phyloP scores from a whole-genome alignment of 2,329 filamentous ascomycete species.

The Metarhizium rileyi region DNA sequence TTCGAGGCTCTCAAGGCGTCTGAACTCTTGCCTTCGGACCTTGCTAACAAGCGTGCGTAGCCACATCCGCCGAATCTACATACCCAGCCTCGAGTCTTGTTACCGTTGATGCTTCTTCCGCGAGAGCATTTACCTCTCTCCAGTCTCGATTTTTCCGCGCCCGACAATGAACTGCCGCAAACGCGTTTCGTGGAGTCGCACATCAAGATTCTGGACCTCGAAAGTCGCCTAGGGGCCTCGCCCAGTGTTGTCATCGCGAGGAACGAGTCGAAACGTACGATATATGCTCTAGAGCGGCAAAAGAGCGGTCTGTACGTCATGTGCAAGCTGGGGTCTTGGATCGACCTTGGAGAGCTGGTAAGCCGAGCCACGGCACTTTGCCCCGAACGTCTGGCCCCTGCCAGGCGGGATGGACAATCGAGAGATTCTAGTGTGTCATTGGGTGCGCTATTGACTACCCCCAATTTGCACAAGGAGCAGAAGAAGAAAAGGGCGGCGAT shows the following conservation, averaged over 20 bases:
- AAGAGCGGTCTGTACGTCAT: conserved; percentile 51
- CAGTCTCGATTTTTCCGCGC: conserved; percentile 46
- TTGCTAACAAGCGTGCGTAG: conserved; percentile 25
- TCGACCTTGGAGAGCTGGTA: conserved; percentile 46
- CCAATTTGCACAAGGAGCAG: conserved; percentile 36
- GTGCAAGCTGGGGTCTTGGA: conserved; percentile 59
- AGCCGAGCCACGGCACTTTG: conserved; percentile 34
- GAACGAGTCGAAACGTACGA: conserved; percentile 40
- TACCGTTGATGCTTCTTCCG: conserved; percentile 52
- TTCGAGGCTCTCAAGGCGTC: conserved; percentile 15
- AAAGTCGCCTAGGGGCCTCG: conserved; percentile 45
- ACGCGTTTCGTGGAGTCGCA: conserved; percentile 51
- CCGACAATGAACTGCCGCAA: conserved; percentile 38
- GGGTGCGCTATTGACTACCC: conserved; percentile 27
- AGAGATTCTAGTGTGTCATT: no score
- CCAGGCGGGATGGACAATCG: conserved; percentile 10
- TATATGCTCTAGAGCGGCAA: conserved; percentile 59
- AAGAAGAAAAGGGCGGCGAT: conserved; percentile 51
- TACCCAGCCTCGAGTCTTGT: conserved; percentile 43
- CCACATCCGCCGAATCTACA: conserved; percentile 45
- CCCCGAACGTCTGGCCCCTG: conserved; percentile 19
- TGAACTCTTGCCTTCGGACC: not conserved
- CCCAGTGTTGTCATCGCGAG: conserved; percentile 52
- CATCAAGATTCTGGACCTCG: conserved; percentile 54
- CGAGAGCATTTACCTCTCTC: conserved; percentile 52